phyloP scores from a whole-genome alignment of 1,284 basidiomycete species.

The Ustilago trichophora region DNA sequence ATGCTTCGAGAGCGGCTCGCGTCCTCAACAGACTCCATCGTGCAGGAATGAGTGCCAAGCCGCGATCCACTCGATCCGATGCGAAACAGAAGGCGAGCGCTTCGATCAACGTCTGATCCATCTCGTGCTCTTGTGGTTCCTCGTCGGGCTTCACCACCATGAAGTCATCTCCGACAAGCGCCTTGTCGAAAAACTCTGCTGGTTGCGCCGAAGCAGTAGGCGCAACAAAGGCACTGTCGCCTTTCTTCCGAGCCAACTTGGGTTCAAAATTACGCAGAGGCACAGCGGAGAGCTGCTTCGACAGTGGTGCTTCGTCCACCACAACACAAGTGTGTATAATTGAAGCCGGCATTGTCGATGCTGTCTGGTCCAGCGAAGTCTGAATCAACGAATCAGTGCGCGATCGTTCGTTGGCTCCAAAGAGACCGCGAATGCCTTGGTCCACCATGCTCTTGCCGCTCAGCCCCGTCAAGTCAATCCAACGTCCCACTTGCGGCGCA shows the following conservation, averaged over 20 bases:
- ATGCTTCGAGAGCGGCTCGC: constrained; percentile 41
- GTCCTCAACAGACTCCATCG: constrained; percentile 56
- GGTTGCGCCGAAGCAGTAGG: not conserved
- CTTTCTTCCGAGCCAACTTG: constrained; percentile 25
- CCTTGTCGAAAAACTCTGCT: not conserved
- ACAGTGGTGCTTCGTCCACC: constrained; percentile 48
- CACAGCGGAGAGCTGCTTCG: constrained; percentile 16
- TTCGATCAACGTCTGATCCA: constrained; percentile 53
- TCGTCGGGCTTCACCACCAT: constrained; percentile 13
- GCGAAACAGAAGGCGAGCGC: constrained; percentile 60
- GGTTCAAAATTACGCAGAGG: constrained; percentile 45
- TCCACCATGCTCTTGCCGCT: constrained; percentile 45
- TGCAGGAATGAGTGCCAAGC: constrained; percentile 57
- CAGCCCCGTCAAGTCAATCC: constrained; percentile 63
- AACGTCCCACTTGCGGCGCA: constrained; percentile 51
- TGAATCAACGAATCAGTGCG: constrained; percentile 33
- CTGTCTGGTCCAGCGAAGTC: constrained; percentile 14
- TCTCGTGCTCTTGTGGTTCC: constrained; percentile 41
- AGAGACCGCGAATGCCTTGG: constrained; percentile 40
- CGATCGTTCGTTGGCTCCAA: constrained; percentile 26
- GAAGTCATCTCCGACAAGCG: constrained; percentile 3
- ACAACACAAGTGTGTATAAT: constrained; percentile 62
- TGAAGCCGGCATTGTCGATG: constrained; percentile 44
- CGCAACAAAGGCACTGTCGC: not conserved
- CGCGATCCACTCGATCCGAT: constrained; percentile 45